Percentiles rank a stretch among this genome's conserved stretches.
phyloP scores from a whole-genome alignment of 352 stramenopile genomes.

The Phytopythium vexans region DNA sequence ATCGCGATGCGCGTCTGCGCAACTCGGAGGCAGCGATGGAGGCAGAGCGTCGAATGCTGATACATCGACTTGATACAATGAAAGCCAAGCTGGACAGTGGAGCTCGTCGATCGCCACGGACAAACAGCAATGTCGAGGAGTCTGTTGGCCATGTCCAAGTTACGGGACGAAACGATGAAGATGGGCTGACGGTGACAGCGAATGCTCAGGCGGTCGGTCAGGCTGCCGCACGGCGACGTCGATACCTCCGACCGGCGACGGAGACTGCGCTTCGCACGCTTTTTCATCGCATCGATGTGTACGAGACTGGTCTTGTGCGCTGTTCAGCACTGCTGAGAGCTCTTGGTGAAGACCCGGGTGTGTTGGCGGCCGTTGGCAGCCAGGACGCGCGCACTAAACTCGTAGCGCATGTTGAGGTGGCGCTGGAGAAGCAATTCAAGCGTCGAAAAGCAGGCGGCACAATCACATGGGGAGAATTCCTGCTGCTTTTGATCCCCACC shows the following conservation, averaged over 20 bases:
- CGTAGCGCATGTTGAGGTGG: conserved; percentile 35
- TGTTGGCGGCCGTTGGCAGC: conserved; percentile 34
- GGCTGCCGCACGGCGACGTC: not conserved
- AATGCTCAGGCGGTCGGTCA: not conserved
- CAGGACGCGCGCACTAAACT: conserved; percentile 27
- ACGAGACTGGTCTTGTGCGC: conserved; percentile 50
- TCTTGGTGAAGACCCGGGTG: conserved; percentile 24
- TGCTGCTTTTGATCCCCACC: conserved; percentile 64
- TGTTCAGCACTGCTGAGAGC: conserved; percentile 29
- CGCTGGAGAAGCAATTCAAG: not conserved
- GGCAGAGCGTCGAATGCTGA: conserved; percentile 34
- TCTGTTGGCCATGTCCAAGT: not conserved
- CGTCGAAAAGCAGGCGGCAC: conserved; percentile 14
- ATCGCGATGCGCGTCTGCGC: conserved; percentile 50
- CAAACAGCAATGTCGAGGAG: not conserved
- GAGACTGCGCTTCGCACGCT: conserved; percentile 50
- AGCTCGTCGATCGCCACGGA: not conserved
- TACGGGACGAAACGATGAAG: not conserved
- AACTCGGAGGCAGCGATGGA: conserved; percentile 69
- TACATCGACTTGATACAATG: conserved; percentile 22
- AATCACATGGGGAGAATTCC: conserved; percentile 74
- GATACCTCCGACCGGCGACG: conserved; percentile 37
- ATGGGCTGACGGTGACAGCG: not conserved
- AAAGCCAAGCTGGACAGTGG: conserved; percentile 9
- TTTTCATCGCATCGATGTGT: conserved; percentile 69